phyloP scores from a whole-genome alignment of 2,329 filamentous ascomycete species.

The Alternaria panax region DNA sequence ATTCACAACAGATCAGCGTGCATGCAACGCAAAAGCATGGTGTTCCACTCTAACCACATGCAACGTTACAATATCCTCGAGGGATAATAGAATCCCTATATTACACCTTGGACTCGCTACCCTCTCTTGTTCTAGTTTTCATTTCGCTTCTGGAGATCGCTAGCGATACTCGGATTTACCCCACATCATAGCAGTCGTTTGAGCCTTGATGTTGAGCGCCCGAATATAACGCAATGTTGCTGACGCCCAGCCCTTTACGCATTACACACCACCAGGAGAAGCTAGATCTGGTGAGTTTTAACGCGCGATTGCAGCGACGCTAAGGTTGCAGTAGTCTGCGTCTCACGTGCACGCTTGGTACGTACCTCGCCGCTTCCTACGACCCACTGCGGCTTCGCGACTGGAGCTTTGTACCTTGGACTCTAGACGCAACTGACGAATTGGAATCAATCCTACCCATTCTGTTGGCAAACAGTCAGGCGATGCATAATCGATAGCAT shows the following conservation, averaged over 20 bases:
- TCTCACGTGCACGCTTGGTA: conserved; percentile 22
- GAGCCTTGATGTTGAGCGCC: conserved; percentile 4
- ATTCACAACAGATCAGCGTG: conserved; percentile 2
- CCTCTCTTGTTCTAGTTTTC: background rate
- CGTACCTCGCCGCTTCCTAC: conserved; percentile 25
- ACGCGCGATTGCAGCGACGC: conserved; percentile 13
- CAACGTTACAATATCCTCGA: background rate
- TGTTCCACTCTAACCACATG: background rate
- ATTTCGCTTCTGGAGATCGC: background rate
- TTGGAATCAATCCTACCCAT: background rate
- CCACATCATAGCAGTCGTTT: conserved; percentile 5
- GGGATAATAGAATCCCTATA: background rate
- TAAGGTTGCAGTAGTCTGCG: conserved; percentile 14
- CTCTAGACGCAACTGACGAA: conserved; percentile 7
- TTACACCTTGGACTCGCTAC: background rate
- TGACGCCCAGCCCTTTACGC: conserved; percentile 16
- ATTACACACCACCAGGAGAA: conserved; percentile 10
- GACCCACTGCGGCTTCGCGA: conserved; percentile 11
- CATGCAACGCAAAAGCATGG: conserved; percentile 7
- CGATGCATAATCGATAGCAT: background rate
- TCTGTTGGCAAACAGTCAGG: conserved; percentile 5
- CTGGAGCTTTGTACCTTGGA: conserved; percentile 14
- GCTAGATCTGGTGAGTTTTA: conserved; percentile 15
- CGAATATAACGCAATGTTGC: conserved; percentile 20
- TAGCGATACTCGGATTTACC: conserved; percentile 1